Evolutionary conservation across 306 rosid genomes (phyloP), one percentile per base, ranked within the genome.

Genomic region (Cucumis hystrix): DNA sequence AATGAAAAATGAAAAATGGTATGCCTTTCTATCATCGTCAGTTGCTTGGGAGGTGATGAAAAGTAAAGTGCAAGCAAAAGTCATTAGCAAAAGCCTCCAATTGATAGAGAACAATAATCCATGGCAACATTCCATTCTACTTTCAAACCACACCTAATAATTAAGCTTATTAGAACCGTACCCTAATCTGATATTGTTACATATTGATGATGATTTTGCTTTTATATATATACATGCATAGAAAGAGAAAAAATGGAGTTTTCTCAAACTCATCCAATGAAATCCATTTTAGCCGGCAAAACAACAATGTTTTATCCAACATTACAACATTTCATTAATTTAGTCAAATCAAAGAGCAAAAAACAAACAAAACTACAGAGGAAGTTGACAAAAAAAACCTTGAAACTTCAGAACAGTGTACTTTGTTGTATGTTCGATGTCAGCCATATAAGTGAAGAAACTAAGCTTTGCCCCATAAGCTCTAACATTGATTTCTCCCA

Each of bases 21-120:
- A 30, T 73, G 77, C 77, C 63, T 73, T 73, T 49, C 61, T 25
- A 73, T 73, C 63, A 30, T 72, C 77, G n/a, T 73, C 77, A 52
- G 49, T 14, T 74, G 63, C 77, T 28, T 54, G 49, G 77, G 45
- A 28, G 64, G 63, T 28, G 77, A 73, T 25, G 77, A 74, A 4
- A 28, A 54, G 49, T 30, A 54, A 37, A 33, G 49, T 17, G 77
- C 13, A 30, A 16, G 77, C 77, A 54, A 74, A 74, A 51, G 39
- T 11, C 18, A 74, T 17, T 37, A 54, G 64, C 30, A 74, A 28
- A 25, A 74, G 45, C 11, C 11, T 28, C 25, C 61, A 17, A 5
- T 20, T 17, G 63, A 54, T 30, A 51, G 64, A 54, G 30, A 49
- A 33, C 55, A 49, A 33, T 74, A 49, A 33, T 74, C 47, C 28